A percentile compares a stretch with the other conserved stretches of the same genome.
Evolutionary conservation across 352 stramenopile species (phyloP).

Genomic region (Pythium apleroticum): DNA sequence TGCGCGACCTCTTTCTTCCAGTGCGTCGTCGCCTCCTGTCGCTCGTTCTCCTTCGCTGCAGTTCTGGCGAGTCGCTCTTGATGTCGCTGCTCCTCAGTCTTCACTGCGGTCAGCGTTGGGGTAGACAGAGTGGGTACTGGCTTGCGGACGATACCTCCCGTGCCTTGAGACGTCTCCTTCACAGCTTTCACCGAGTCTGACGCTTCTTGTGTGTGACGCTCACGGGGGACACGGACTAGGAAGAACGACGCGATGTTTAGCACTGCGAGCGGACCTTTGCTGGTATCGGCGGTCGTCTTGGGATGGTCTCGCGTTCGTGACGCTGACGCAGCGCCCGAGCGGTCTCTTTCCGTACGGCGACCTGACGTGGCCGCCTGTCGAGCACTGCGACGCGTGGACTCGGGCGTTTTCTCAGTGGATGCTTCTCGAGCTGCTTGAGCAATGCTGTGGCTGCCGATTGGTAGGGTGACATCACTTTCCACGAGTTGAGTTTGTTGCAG

Average conservation of each 20-base stretch:
- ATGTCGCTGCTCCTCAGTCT: constrained; percentile 2
- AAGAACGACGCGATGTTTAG: constrained; percentile 3
- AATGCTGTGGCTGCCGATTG: not conserved
- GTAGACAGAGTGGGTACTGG: not conserved
- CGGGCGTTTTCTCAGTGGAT: not conserved
- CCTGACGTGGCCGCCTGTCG: not conserved
- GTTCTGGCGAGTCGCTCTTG: not conserved
- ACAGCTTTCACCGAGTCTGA: no score
- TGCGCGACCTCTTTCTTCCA: constrained; percentile 9
- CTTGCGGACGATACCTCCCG: not conserved
- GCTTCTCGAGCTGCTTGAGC: not conserved
- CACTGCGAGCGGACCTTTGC: not conserved
- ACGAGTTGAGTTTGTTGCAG: not conserved
- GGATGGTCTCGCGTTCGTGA: not conserved
- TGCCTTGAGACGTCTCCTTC: not conserved
- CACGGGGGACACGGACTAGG: not conserved
- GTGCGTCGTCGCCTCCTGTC: not conserved
- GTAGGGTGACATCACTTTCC: not conserved
- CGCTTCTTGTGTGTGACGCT: not conserved
- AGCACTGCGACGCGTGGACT: not conserved
- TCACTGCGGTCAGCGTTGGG: not conserved
- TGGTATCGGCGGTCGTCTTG: not conserved
- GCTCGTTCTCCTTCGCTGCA: constrained; percentile 2
- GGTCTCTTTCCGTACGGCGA: not conserved
- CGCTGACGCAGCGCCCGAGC: not conserved